A percentile compares a stretch with the other conserved stretches of the same genome.
These are phyloP conservation scores for Claviceps sp. DNA, from an alignment of 2,329 filamentous ascomycete genomes.

Conservation along the genomic window DNA sequence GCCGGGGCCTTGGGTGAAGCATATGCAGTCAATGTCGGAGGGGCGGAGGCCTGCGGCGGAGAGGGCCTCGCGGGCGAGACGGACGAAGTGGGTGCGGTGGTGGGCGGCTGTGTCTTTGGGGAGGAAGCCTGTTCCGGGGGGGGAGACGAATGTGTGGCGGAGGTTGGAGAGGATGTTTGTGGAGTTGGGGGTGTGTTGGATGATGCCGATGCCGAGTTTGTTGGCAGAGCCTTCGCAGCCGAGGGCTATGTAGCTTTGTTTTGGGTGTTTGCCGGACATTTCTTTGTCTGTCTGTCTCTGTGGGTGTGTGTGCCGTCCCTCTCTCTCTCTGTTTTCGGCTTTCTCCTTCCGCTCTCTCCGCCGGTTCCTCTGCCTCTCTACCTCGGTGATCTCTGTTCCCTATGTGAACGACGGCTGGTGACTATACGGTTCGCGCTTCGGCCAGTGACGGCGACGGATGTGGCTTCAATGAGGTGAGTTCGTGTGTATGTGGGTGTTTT, in stretches of 20 bases:
- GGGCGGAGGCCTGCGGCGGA: slow-evolving; percentile 48
- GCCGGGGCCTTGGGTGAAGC: slow-evolving; percentile 88
- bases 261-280: background rate
- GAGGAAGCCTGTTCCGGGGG: slow-evolving; percentile 85
- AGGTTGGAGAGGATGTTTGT: slow-evolving; percentile 76
- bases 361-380: no score
- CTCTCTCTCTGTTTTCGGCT: background rate
- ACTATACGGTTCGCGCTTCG: background rate
- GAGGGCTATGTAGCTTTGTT: slow-evolving; percentile 36
- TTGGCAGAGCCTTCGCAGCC: slow-evolving; percentile 86
- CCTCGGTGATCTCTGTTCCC: no score
- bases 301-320: background rate
- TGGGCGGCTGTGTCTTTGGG: slow-evolving; percentile 93
- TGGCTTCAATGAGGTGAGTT: background rate
- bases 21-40: slow-evolving; percentile 73
- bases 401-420: no score
- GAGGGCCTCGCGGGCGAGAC: slow-evolving; percentile 68
- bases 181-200: slow-evolving; percentile 53
- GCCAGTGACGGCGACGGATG: background rate
- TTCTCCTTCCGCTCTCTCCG: background rate
- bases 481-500: background rate
- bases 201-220: slow-evolving; percentile 90
- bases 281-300: background rate
- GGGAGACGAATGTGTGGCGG: slow-evolving; percentile 83
- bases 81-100: slow-evolving; percentile 74